These are phyloP conservation scores for Fusarium paranaense DNA, from an alignment of 2,329 filamentous ascomycete species.

Conservation along the genomic window DNA sequence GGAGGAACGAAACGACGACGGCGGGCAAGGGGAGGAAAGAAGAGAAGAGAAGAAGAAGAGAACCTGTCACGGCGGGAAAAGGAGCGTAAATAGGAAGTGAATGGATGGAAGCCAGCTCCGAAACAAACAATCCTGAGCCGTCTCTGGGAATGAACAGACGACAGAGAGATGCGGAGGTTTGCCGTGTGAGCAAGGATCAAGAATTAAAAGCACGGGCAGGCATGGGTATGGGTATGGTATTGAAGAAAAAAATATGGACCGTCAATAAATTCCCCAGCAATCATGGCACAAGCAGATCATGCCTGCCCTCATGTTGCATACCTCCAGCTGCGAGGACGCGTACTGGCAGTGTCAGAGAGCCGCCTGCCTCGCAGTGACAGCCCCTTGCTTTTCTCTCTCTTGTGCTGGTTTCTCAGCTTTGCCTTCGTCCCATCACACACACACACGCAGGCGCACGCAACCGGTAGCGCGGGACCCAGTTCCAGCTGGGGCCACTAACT, in stretches of 20 bases:
- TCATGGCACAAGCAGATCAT: constrained; percentile 28
- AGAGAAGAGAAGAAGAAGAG: constrained; percentile 12
- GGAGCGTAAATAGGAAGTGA: constrained; percentile 32
- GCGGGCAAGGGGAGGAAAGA: not conserved
- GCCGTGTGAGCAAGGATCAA: constrained; percentile 16
- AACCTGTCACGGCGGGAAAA: constrained; percentile 14
- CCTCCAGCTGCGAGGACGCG: constrained; percentile 14
- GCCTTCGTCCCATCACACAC: not conserved
- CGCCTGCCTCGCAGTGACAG: constrained; percentile 8
- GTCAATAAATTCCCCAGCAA: constrained; percentile 36
- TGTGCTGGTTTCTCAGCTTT: not conserved
- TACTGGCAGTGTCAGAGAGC: constrained; percentile 21
- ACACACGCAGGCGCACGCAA: not conserved
- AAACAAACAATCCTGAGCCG: constrained; percentile 38
- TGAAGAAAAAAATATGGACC: constrained; percentile 14
- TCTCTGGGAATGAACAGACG: constrained; percentile 36
- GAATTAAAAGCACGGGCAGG: constrained; percentile 15
- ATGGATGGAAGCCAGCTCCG: constrained; percentile 34
- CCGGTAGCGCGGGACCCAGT: constrained; percentile 5
- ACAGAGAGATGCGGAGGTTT: constrained; percentile 18
- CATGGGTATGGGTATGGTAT: constrained; percentile 9
- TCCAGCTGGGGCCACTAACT: constrained; percentile 20
- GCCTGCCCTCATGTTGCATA: not conserved
- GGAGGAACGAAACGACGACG: constrained; percentile 25
- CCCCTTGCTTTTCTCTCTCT: constrained; percentile 18